Evolutionary conservation across 345 rosid genomes (phyloP).

Genomic region (Syzygium jambos): DNA sequence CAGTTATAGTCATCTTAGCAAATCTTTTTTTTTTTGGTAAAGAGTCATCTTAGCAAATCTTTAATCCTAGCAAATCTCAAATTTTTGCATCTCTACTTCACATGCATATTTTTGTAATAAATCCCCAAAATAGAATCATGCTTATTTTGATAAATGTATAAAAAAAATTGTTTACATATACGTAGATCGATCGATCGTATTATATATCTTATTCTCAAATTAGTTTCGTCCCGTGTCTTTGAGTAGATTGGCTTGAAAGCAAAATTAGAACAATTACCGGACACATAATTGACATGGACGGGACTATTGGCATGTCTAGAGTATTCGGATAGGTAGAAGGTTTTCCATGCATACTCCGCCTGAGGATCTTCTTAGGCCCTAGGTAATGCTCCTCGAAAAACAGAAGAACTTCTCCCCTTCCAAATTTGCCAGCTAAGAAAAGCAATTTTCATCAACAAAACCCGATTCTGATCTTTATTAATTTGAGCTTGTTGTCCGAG

Average conservation of each 20-base stretch:
- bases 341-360: background rate
- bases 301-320: background rate
- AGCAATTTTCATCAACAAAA: background rate
- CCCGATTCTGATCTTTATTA: background rate
- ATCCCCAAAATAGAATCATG: rapidly evolving
- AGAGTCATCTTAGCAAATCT: background rate
- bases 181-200: background rate
- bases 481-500: background rate
- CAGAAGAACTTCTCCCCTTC: background rate
- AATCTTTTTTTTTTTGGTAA: too few relatives aligned
- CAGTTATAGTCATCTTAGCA: rapidly evolving
- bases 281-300: background rate
- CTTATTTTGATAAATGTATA: background rate
- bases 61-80: rapidly evolving
- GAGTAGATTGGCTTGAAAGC: background rate
- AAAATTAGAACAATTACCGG: rapidly evolving
- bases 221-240: background rate
- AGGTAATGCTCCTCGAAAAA: background rate
- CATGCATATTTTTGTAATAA: too few relatives aligned
- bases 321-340: background rate
- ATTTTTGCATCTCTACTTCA: background rate
- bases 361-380: background rate
- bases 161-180: too few relatives aligned
- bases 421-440: background rate
- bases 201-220: too few relatives aligned